Conservation (phyloP, 2,329 filamentous ascomycete genomes). For the Xylariaceae sp. region DNA sequence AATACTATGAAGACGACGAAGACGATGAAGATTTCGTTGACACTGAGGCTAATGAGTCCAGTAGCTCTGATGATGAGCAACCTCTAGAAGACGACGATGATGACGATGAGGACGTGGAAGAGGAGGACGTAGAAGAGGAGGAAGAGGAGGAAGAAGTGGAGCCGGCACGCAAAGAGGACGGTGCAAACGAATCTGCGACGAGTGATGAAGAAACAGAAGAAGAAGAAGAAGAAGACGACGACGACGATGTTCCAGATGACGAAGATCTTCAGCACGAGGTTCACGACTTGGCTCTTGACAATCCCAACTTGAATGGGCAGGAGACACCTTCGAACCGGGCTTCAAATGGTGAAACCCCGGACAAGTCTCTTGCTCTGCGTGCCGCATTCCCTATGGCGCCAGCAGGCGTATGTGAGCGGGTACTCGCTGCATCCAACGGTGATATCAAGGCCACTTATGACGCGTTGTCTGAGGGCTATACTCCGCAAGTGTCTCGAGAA, state of each 20-base stretch:
- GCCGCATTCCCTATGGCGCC: conserved; percentile 41
- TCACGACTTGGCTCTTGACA: conserved; percentile 39
- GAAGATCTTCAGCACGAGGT: conserved; percentile 41
- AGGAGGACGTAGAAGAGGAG: conserved; percentile 27
- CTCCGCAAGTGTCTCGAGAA: conserved; percentile 27
- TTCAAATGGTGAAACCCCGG: conserved; percentile 24
- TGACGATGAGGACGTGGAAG: not conserved
- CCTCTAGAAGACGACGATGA: not conserved
- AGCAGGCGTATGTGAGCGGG: conserved; percentile 33
- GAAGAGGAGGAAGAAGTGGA: conserved; percentile 32
- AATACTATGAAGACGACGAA: conserved; percentile 8
- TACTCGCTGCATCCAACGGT: conserved; percentile 32
- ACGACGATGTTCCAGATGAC: not conserved
- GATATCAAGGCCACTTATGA: conserved; percentile 38
- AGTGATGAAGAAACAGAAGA: not conserved
- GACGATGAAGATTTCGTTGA: conserved; percentile 20
- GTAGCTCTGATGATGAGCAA: conserved; percentile 1
- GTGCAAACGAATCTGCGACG: not conserved
- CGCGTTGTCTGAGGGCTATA: conserved; percentile 32
- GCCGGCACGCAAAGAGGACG: not conserved
- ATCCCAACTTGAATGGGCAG: conserved; percentile 24
- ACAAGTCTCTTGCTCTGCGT: conserved; percentile 36
- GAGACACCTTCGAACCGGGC: not conserved
- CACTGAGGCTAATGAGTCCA: conserved; percentile 8
- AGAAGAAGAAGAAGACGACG: not conserved